Conservation (phyloP, 23 red algal species). For the Gracilaria vermiculophylla region DNA sequence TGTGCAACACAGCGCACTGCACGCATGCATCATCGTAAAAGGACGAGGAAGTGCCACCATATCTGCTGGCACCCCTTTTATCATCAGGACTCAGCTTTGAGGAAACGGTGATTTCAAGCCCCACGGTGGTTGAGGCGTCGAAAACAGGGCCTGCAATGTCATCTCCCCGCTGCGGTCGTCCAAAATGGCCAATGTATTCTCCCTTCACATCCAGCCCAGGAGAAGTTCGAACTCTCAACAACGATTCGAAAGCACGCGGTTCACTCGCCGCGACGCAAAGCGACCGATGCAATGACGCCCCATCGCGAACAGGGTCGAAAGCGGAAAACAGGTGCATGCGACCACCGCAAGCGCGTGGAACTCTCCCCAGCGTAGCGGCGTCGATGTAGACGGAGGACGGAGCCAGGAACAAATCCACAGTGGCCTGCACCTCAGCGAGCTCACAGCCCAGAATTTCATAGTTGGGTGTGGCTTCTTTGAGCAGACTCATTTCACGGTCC, state of each 20-base stretch:
- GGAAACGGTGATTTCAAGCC: constrained; percentile 63
- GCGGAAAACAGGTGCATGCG: constrained; percentile 65
- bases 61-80: neutral
- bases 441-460: constrained; percentile 86
- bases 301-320: constrained; percentile 73
- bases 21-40: constrained; percentile 74
- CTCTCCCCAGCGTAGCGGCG: constrained; percentile 63
- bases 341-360: constrained; percentile 88
- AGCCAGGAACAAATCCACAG: constrained; percentile 87
- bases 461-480: constrained; percentile 72
- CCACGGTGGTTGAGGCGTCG: constrained; percentile 66
- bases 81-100: constrained; percentile 57
- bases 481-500: constrained; percentile 83
- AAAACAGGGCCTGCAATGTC: constrained; percentile 88
- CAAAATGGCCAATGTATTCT: constrained; percentile 82
- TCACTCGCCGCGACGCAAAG: constrained; percentile 56
- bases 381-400: constrained; percentile 85
- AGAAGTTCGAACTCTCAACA: constrained; percentile 80
- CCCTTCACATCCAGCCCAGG: constrained; percentile 72
- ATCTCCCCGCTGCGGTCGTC: constrained; percentile 74
- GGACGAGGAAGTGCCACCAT: neutral
- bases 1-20: constrained; percentile 89
- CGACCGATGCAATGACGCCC: constrained; percentile 60
- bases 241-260: constrained; percentile 87
- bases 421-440: constrained; percentile 78